Conservation (phyloP, 2,329 filamentous ascomycete genomes). For the Colletotrichum sp. region DNA sequence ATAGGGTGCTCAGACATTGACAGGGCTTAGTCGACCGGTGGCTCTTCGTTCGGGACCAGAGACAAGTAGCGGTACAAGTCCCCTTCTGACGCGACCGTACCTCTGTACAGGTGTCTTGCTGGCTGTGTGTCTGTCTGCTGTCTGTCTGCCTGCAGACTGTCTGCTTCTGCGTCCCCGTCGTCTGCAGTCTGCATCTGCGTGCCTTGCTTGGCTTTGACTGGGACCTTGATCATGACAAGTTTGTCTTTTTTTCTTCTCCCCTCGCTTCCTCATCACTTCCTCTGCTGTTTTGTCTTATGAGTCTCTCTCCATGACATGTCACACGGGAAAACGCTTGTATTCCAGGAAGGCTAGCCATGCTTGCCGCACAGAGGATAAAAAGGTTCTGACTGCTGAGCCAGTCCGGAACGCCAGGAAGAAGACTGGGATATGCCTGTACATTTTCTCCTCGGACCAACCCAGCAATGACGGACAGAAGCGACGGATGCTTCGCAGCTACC, state of each 20-base stretch:
- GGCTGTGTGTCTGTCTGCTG: neutral
- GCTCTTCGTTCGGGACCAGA: constrained; percentile 8
- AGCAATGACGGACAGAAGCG: constrained; percentile 8
- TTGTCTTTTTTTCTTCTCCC: neutral
- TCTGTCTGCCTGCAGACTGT: neutral
- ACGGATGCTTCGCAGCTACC: constrained; percentile 8
- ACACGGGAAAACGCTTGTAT: constrained; percentile 1
- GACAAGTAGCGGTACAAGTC: constrained; percentile 17
- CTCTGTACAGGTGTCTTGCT: neutral
- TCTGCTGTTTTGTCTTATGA: neutral
- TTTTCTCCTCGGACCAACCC: neutral
- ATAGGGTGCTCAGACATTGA: constrained; percentile 21
- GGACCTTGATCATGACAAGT: constrained; percentile 10
- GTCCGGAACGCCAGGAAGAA: neutral
- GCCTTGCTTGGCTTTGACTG: constrained; percentile 6
- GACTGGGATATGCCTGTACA: constrained; percentile 4
- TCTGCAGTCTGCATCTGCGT: neutral
- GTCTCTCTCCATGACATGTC: neutral
- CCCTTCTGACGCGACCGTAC: constrained; percentile 5
- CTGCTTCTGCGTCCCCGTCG: neutral
- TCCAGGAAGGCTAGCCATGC: constrained; percentile 6
- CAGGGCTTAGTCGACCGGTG: constrained; percentile 21
- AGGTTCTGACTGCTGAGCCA: constrained; percentile 1
- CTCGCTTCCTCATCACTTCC: neutral
- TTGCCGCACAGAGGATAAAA: constrained; percentile 4